Evolutionary conservation across 2,329 filamentous ascomycete species (phyloP).

Genomic region (Cercospora sp.): DNA sequence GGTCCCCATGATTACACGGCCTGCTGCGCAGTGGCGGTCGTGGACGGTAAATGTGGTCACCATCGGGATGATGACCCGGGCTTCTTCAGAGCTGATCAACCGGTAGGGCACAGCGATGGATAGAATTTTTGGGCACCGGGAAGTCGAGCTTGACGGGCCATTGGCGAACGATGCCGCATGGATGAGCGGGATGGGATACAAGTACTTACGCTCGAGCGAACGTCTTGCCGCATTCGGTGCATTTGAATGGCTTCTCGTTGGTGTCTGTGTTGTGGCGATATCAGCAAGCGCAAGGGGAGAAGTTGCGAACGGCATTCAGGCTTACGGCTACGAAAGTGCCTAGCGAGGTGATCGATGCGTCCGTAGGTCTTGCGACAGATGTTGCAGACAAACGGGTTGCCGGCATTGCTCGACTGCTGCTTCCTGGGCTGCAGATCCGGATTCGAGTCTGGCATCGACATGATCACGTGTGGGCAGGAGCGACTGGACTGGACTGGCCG

Average conservation of each 20-base stretch:
- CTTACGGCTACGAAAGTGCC: slow-evolving; percentile 28
- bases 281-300: slow-evolving; percentile 11
- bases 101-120: background rate
- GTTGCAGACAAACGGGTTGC: slow-evolving; percentile 27
- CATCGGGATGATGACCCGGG: background rate
- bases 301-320: background rate
- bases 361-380: slow-evolving; percentile 29
- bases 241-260: slow-evolving; percentile 28
- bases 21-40: background rate
- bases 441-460: slow-evolving; percentile 8
- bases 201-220: slow-evolving; percentile 27
- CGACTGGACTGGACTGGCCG: no score
- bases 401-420: slow-evolving; percentile 2
- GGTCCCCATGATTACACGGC: background rate
- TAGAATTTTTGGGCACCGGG: background rate
- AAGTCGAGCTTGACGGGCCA: background rate
- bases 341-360: slow-evolving; percentile 26
- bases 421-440: background rate
- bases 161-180: background rate
- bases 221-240: slow-evolving; percentile 25
- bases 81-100: background rate
- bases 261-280: slow-evolving; percentile 17
- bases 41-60: background rate
- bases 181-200: background rate
- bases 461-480: background rate